Percentiles rank a stretch among this genome's conserved stretches.
These are phyloP conservation scores for Colletotrichum salicis DNA, from an alignment of 2,329 filamentous ascomycete species.

Conservation along the genomic window DNA sequence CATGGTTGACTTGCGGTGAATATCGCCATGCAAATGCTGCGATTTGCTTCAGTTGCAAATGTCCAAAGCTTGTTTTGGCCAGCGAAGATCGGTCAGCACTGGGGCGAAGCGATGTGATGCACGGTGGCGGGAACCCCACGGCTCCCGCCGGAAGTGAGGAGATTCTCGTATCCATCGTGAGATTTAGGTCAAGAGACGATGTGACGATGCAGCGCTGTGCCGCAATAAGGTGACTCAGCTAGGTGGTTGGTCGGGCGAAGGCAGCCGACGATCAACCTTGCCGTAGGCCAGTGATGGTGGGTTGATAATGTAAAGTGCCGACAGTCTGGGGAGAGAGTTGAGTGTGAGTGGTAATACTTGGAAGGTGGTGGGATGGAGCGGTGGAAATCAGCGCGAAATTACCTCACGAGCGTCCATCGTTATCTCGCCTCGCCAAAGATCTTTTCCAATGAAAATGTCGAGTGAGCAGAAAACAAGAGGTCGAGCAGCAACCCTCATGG, in stretches of 20 bases:
- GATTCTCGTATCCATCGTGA: conserved; percentile 24
- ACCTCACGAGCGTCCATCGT: background rate
- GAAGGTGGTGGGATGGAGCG: background rate
- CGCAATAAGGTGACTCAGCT: conserved; percentile 7
- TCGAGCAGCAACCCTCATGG: background rate
- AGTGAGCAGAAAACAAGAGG: background rate
- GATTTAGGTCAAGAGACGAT: conserved; percentile 17
- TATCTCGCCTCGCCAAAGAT: background rate
- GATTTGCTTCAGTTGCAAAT: background rate
- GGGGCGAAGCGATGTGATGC: conserved; percentile 10
- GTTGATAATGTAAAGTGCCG: background rate
- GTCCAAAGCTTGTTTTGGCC: conserved; percentile 16
- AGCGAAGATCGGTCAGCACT: background rate
- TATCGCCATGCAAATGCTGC: background rate
- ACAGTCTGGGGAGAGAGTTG: background rate
- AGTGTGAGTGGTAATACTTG: background rate
- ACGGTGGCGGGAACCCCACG: conserved; percentile 17
- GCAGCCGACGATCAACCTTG: background rate
- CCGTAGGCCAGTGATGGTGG: background rate
- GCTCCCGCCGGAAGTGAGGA: background rate
- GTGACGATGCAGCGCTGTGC: conserved; percentile 6
- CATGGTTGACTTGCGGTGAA: background rate
- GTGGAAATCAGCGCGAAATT: conserved; percentile 7
- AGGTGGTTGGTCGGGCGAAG: background rate
- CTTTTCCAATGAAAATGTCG: background rate